Base-by-base conservation (phyloP, 108 stramenopile genomes). In the Pinguiococcus pyrenoidosus region DNA sequence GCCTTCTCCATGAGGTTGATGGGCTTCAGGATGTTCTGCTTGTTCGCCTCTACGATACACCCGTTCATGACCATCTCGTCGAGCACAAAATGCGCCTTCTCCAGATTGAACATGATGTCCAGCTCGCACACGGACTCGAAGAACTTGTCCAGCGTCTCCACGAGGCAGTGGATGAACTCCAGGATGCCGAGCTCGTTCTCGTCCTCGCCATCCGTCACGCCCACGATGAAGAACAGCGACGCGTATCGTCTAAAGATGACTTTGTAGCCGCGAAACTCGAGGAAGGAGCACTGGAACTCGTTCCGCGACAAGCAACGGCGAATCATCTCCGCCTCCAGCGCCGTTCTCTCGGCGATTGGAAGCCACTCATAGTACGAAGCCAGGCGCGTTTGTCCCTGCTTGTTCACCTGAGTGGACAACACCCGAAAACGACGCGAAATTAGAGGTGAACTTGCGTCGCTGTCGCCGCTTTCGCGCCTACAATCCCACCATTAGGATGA, bases 51-150 rank as follows among this genome's bases (percentile, higher is more conserved):
- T 16, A 74, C 71, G 6, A 77, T 62, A 32, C 44, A 44, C 14
- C 76, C 76, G 29, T 75, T 75, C 13, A 53, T 49, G n/a, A 77
- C 66, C 63, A 64, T 64, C 37, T 69, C 68, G 25, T 71, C 69
- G 6, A 71, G 29, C 40, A 71, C 68, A 49, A 68, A 71, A 46
- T 71, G 67, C 4, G 69, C 67, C 25, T 71, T 71, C 41, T 71
- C 69, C 30, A 71, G 55, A 35, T 71, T 66, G 61, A 71, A 71
- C 69, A 71, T 71, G 23, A 71, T 71, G 62, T 71, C 69, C 10
- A 71, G 51, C 50, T 71, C 69, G 49, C 69, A 71, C 20, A 71
- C 69, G 51, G 67, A 68, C 22, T 71, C 66, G 45, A 71, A 71
- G 54, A 68, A 71, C 63, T 71, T 54, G 40, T 62, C 69, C 14